These are phyloP conservation scores for Vigna angularis DNA, from an alignment of 306 rosid species.

Conservation along the genomic window DNA sequence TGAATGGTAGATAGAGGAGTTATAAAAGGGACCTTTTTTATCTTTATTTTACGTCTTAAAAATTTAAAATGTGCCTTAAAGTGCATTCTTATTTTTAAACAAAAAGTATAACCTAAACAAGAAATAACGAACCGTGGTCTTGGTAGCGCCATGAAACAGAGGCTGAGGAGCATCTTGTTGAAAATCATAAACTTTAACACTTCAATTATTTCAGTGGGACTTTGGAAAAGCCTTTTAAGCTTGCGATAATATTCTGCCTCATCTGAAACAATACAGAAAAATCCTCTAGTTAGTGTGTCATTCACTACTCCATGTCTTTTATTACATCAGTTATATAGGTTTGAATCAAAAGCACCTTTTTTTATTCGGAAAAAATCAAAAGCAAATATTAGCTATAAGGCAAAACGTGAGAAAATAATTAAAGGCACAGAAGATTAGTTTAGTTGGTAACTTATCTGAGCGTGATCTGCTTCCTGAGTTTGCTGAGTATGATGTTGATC, in stretches of 20 bases:
- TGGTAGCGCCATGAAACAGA: constrained; percentile 61
- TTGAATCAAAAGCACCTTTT: neutral
- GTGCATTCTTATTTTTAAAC: too few relatives aligned
- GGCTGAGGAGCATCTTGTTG: constrained; percentile 46
- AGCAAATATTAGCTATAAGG: neutral
- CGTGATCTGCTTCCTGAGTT: constrained; percentile 56
- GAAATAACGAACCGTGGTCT: constrained; percentile 40
- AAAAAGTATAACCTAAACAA: too few relatives aligned
- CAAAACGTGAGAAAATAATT: neutral
- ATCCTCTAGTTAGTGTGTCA: neutral
- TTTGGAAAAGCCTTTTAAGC: constrained; percentile 37
- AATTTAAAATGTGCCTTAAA: neutral
- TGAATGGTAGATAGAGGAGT: too few relatives aligned
- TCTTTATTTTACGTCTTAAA: too few relatives aligned
- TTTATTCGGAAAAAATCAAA: too few relatives aligned
- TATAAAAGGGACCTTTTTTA: too few relatives aligned
- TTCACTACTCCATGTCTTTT: neutral
- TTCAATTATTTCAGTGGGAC: constrained; percentile 53
- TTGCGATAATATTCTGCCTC: constrained; percentile 2
- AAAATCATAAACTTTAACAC: constrained; percentile 48
- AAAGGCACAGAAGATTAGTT: neutral
- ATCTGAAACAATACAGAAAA: constrained; percentile 14
- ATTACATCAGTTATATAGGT: neutral
- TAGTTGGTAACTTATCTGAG: constrained; percentile 54
- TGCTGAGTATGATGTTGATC: constrained; percentile 57